These are phyloP conservation scores for Trichosporon inkin DNA, from an alignment of 1,284 basidiomycete species.

Conservation along the genomic window DNA sequence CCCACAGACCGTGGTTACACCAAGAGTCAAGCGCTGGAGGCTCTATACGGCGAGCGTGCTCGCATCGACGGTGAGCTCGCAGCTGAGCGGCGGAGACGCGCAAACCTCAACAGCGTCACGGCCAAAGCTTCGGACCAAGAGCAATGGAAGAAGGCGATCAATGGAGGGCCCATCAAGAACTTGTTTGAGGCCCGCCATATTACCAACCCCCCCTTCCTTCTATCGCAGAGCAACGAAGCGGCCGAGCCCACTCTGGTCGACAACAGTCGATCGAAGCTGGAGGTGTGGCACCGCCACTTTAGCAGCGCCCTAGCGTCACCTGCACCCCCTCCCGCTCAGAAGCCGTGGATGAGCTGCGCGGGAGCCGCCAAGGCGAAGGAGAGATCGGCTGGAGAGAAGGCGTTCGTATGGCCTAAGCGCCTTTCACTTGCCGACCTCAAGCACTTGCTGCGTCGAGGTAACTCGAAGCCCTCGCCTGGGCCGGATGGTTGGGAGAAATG, in stretches of 20 bases:
- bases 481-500: constrained; percentile 46
- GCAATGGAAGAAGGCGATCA: neutral
- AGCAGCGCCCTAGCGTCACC: too few relatives aligned
- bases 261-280: neutral
- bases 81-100: too few relatives aligned
- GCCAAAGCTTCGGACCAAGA: neutral
- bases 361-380: too few relatives aligned
- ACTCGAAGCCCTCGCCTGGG: constrained; percentile 25
- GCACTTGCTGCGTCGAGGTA: neutral
- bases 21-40: too few relatives aligned
- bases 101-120: neutral
- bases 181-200: neutral
- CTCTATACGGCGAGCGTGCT: too few relatives aligned
- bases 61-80: too few relatives aligned
- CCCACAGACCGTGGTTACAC: too few relatives aligned
- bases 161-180: neutral
- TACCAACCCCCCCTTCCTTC: neutral
- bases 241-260: neutral
- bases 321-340: too few relatives aligned
- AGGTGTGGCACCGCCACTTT: neutral
- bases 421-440: too few relatives aligned
- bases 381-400: too few relatives aligned
- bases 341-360: too few relatives aligned
- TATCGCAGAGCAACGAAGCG: neutral
- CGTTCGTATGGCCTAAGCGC: too few relatives aligned